A percentile compares a stretch with the other conserved stretches of the same genome.
Evolutionary conservation across 2,329 filamentous ascomycete genomes (phyloP).

Genomic region (Nemania abortiva): DNA sequence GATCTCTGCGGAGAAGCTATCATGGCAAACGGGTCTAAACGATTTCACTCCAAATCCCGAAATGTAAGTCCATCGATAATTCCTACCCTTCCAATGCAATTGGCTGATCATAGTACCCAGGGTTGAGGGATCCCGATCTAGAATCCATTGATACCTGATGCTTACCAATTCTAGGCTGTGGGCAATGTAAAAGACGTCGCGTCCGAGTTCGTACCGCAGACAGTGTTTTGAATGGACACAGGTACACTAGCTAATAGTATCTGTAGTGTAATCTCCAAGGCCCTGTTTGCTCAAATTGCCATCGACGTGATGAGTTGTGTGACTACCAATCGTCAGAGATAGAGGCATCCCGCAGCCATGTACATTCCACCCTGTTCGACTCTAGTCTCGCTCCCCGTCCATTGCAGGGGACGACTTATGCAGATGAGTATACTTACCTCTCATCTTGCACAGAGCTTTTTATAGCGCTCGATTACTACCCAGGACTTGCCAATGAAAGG

Average conservation of each 20-base stretch:
- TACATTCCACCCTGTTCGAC: not conserved
- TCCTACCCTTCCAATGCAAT: constrained; percentile 15
- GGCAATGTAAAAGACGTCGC: constrained; percentile 38
- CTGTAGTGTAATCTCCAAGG: constrained; percentile 43
- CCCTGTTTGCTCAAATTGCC: constrained; percentile 42
- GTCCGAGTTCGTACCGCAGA: constrained; percentile 33
- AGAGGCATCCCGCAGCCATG: not conserved
- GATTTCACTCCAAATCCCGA: constrained; percentile 41
- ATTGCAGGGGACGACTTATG: not conserved
- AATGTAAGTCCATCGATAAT: constrained; percentile 32
- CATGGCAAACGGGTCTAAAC: constrained; percentile 35
- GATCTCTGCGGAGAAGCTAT: not conserved
- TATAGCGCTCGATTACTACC: constrained; percentile 15
- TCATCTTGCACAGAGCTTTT: constrained; percentile 16
- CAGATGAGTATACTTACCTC: not conserved
- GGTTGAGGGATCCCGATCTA: constrained; percentile 24
- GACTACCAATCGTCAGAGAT: constrained; percentile 30
- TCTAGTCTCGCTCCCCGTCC: not conserved
- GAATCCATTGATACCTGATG: not conserved
- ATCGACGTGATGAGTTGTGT: constrained; percentile 42
- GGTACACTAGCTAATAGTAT: constrained; percentile 5
- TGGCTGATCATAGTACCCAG: constrained; percentile 27
- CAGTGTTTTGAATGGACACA: not conserved
- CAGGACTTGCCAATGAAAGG: constrained; percentile 5
- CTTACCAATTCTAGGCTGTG: constrained; percentile 29